phyloP scores from a whole-genome alignment of 495 filamentous ascomycete genomes.

The Chaetomium fimeti region DNA sequence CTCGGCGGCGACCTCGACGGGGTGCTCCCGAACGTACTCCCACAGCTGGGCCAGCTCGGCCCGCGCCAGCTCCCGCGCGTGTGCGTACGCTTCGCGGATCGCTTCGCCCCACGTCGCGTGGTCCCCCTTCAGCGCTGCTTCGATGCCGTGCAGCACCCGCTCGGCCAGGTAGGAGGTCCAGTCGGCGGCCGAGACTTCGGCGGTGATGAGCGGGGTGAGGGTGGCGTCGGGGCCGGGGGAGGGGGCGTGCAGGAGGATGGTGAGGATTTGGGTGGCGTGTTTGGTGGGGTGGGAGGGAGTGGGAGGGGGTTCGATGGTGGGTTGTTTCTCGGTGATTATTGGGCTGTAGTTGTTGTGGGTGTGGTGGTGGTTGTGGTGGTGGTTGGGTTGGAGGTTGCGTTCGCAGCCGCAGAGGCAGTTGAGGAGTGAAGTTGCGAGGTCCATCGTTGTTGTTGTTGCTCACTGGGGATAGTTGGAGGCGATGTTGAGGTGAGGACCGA shows the following conservation, averaged over 20 bases:
- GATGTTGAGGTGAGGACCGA: too few relatives aligned
- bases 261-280: neutral
- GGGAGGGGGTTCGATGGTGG: too few relatives aligned
- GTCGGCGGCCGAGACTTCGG: neutral
- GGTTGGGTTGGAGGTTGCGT: too few relatives aligned
- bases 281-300: too few relatives aligned
- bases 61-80: neutral
- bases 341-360: too few relatives aligned
- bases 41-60: constrained; percentile 19
- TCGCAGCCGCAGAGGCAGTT: too few relatives aligned
- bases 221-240: neutral
- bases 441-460: too few relatives aligned
- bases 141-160: constrained; percentile 15
- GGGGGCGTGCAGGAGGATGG: neutral
- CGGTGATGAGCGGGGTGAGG: neutral
- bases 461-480: too few relatives aligned
- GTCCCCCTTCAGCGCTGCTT: constrained; percentile 16
- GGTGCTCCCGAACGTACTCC: constrained; percentile 25
- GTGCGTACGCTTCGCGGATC: constrained; percentile 21
- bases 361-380: too few relatives aligned
- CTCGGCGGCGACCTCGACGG: constrained; percentile 20
- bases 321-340: too few relatives aligned
- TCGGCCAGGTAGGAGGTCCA: constrained; percentile 26
- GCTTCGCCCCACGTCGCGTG: constrained; percentile 22
- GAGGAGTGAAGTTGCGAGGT: too few relatives aligned